Evolutionary conservation across 768 basidiomycete genomes (phyloP), one percentile per base, ranked within the genome.

Genomic region (Clitopilus passeckerianus): DNA sequence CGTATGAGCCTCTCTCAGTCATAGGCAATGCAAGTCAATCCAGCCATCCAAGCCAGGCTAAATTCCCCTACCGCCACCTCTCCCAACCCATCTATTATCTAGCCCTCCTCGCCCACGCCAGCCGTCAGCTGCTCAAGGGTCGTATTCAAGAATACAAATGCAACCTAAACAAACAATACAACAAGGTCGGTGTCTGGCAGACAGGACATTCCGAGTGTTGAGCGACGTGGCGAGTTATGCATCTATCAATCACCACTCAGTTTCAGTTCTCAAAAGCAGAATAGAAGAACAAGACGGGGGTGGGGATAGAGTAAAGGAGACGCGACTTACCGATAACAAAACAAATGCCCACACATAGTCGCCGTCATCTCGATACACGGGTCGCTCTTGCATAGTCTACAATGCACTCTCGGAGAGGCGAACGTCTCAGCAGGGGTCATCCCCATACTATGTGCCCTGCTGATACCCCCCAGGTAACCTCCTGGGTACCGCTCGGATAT

Each of bases 271-370:
- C 18, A 41, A 22, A 24, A 34, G 37, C 44, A 20, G 4, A n/a
- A 3, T 15, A 12, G 15, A 35, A 35, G 7, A 35, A 35, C 8
- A 15, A 15, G 15, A 7, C 34, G 15, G 34, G 8, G 15, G 15
- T 35, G 34, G 8, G 34, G 34, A 35, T 7, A 7, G 15, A 12
- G 37, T 15, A 41, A 12, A n/a, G 14, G 10, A 41, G 37, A 12
- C 37, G 43, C 64, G 54, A 62, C 80, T 22, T 59, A 85, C 85
- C 74, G 59, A 57, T 82, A 76, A 63, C 86, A 87, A 62, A 87
- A 87, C 16, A 87, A 64, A 61, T 87, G 86, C 2, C 86, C 86
- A 63, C 86, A 87, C 69, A 83, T 80, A 4, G 82, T 85, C 20
- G 79, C 84, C 1, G 82, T 85, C 50, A 79, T 76, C 59, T 84